Base-by-base conservation (phyloP, 2,329 filamentous ascomycete genomes). In the Daldinia eschscholtzii region DNA sequence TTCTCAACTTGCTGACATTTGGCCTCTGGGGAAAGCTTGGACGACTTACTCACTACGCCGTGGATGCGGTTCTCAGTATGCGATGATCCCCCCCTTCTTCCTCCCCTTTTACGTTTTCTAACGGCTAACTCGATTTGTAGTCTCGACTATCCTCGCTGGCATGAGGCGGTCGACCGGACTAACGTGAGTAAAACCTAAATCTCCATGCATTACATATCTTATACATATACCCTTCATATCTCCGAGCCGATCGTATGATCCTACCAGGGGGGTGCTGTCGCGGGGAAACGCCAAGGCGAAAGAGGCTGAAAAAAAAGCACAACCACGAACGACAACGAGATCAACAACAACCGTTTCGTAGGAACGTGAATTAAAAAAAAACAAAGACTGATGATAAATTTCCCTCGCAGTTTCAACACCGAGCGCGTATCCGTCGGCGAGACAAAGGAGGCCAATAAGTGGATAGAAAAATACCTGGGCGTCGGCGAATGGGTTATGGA, bases 401-500 rank as follows among this genome's bases (percentile, higher is more conserved):
- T 81, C 33, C 33, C 33, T 80, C 80, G 88, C 82, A 98, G 96
- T 86, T 87, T 99, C 83, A 93, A 94, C 84, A 91, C 92, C 76
- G 94, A 98, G 73, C 90, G 91, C 75, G 87, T 97, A 77, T 88
- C 91, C 35, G 85, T 86, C 79, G 93, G 97, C 65, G 95, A 91
- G 80, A 95, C 90, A 81, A 92, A 93, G 80, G 91, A 94, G 70
- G 82, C 96, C 74, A 91, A 92, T 79, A 91, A 90, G 77, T 98
- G 94, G 94, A 89, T 98, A 73, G 92, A 95, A 78, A 95, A 92
- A 80, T 98, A 98, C 81, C 89, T 98, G 48, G 93, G 93, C 70
- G 91, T 98, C 18, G 96, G 96, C 75, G 96, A 99, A 84, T 97
- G 94, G 89, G 92, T 98, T 72, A 97, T 99, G 94, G 96, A 99